Evolutionary conservation across 106 monocot species (phyloP), one percentile per base, ranked within the genome.

Genomic region (Acorus calamus): DNA sequence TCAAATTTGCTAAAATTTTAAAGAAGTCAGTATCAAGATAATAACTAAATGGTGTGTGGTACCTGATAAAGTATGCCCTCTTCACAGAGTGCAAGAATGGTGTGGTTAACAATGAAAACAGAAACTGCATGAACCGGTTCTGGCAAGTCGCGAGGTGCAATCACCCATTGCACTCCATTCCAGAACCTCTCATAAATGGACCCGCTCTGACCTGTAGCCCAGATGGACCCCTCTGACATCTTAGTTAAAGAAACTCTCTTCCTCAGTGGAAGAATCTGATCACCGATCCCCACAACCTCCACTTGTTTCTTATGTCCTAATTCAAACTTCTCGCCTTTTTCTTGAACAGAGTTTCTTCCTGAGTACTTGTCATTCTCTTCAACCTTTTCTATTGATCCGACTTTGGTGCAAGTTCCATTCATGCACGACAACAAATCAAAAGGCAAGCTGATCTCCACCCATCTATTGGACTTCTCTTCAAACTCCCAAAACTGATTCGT

Each of bases 151-250:
- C 86, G 93, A 6, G 89, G 89, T 70, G 89, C 93, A 83, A 89
- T 69, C 42, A 94, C 86, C 93, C 93, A 94, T 58, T 77, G 69
- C 47, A 86, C 74, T 9, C 89, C 93, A 69, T 94, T 94, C 93
- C 93, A 94, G 67, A 94, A 94, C 60, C 93, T 89, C 73, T 94
- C 93, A 62, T 84, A 94, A n/a, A 94, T 84, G 3, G 78, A 79
- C 47, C 93, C 93, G 59, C 93, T 89, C 51, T 83, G 86, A 42
- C 89, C 93, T 46, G 93, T 94, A 5, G 84, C 72, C 93, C 93
- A 94, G 28, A 94, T 62, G 0, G 93, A 94, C 56, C 83, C 63
- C 55, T 89, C 93, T 44, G 89, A 81, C 83, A 89, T 79, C 70
- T 70, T 70, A 13, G 77, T 81, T 10, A 94, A 56, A 3, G 93